Evolutionary conservation across 441 rosid genomes (phyloP), one percentile per base, ranked within the genome.

Genomic region (Adansonia rubrostipa): DNA sequence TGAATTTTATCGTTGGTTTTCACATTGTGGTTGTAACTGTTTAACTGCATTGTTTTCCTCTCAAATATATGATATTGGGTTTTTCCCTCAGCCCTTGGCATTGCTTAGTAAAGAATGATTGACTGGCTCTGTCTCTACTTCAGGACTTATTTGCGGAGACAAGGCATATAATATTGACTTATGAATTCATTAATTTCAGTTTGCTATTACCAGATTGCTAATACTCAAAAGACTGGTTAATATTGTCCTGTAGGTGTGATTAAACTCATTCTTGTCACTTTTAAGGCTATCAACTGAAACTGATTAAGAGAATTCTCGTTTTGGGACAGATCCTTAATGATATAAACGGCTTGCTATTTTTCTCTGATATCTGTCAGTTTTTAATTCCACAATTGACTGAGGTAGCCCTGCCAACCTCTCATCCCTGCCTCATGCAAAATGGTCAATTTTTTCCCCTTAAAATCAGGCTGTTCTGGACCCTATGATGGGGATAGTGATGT

Each of bases 1-100:
- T 42, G 65, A 73, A 73, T 50, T 22, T 40, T 53, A n/a, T 9
- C 61, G 36, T 17, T 9, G 50, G 64, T 48, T 69, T 72, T 72
- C 19, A 19, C 36, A 36, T 54, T 40, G 17, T 17, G 33, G 36
- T 56, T 56, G 19, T 73, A 56, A 73, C 65, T 11, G 19, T 56
- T 56, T 17, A 73, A 56, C 13, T 64, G 76, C 64, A 36, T 57
- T 20, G 76, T 11, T 42, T n/a, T 17, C 28, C 17, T 40, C 40
- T 40, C 51, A 57, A 73, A 56, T 72, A 10, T 73, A 42, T 73
- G 36, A 2, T 19, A 36, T 40, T 73, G 40, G 50, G 42, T 17
- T 72, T 51, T 33, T 22, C 17, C 10, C 65, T 72, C 24, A 17
- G 53, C 19, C 19, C 11, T 57, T 11, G 76, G 53, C 53, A 36